A percentile compares a stretch with the other conserved stretches of the same genome.
Evolutionary conservation across 441 rosid genomes (phyloP).

Genomic region (Populus hybrid): DNA sequence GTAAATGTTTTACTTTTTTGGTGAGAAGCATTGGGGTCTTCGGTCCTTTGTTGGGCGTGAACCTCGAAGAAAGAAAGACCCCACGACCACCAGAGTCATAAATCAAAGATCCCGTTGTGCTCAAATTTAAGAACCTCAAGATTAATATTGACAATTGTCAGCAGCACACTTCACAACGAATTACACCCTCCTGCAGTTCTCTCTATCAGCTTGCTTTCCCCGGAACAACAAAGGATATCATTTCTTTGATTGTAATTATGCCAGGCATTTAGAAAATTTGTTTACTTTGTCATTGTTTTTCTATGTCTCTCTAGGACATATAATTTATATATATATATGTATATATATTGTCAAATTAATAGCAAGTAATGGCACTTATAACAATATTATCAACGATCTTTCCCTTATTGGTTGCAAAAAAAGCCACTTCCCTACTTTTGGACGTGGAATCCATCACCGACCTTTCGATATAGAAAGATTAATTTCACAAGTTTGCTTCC

Average conservation of each 20-base stretch:
- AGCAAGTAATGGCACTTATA: background rate
- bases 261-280: slow-evolving; percentile 15
- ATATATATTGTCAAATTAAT: background rate
- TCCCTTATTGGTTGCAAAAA: slow-evolving; percentile 31
- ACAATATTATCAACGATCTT: background rate
- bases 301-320: background rate
- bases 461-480: slow-evolving; percentile 25
- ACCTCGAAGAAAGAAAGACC: background rate
- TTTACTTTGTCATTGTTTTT: background rate
- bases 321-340: background rate
- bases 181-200: background rate
- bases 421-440: slow-evolving; percentile 48
- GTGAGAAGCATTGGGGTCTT: slow-evolving; percentile 25
- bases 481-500: slow-evolving; percentile 7
- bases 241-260: slow-evolving; percentile 10
- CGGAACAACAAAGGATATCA: background rate
- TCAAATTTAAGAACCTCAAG: slow-evolving; percentile 3
- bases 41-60: background rate
- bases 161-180: background rate
- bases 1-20: slow-evolving; percentile 31
- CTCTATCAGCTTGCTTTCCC: background rate
- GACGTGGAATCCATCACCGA: slow-evolving; percentile 86
- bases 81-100: slow-evolving; percentile 8
- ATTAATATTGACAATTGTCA: slow-evolving; percentile 17
- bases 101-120: background rate